Base-by-base conservation (phyloP, 352 stramenopile species). In the Thalassiosira livingstoniorum region DNA sequence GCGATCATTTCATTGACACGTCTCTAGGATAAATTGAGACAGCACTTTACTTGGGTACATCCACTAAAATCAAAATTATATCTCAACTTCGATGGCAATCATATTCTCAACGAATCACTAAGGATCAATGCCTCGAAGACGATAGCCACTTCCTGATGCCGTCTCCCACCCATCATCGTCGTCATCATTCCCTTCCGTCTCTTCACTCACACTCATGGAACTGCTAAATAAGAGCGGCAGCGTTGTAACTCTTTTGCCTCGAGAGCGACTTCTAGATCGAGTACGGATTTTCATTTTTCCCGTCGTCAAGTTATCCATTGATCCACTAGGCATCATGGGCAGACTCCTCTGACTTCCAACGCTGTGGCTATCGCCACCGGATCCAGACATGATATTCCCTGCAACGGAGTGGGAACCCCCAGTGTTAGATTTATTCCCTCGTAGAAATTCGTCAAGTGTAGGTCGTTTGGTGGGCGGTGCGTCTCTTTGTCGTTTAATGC, bases 161-260 rank as follows among this genome's bases (percentile, higher is more conserved):
- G 76, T 83, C 45, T 83, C 76, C 76, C 76, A 83, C 27, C 65
- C 63, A 60, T 76, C 68, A 67, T 63, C 79, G 53, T 76, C 68
- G 61, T 63, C 79, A 51, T 71, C 54, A 64, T 75, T 62, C 27
- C 70, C 76, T 23, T 83, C 76, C 2, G 55, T 74, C 67, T 83
- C 76, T 78, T 83, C 76, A 43, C 76, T 83, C 53, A 83, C 76
- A 68, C 76, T 83, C 76, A 83, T 83, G 18, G 68, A 72, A 53
- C 76, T 83, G 34, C 76, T 83, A 34, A 83, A 83, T 35, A 83
- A 47, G 27, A 78, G 53, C 11, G 76, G 76, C 32, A 83, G 63
- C 39, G 76, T 78, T 39, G 76, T 83, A 13, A 75, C 62, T 47
- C 70, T 74, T 39, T 75, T 78, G 61, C 70, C 62, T 13, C 69